Evolutionary conservation across 2,329 filamentous ascomycete genomes (phyloP).

Genomic region (Ceratocystis variospora): DNA sequence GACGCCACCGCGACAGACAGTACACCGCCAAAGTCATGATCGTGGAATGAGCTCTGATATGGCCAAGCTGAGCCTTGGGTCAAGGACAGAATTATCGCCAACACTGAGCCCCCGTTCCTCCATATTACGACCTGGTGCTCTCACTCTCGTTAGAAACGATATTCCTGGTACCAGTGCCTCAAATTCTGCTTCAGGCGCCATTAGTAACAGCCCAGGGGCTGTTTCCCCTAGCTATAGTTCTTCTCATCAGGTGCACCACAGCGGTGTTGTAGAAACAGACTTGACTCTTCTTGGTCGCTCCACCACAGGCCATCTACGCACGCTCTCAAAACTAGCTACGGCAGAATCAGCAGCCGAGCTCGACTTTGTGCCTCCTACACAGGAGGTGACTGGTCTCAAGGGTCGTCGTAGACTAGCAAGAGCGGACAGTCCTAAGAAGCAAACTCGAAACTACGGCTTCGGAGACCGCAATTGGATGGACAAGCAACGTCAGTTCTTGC

Average conservation of each 20-base stretch:
- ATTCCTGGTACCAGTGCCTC: conserved; percentile 22
- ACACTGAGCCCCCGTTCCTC: conserved; percentile 32
- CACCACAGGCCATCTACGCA: conserved; percentile 76
- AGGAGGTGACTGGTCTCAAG: conserved; percentile 77
- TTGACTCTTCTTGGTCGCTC: conserved; percentile 74
- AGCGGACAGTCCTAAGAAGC: conserved; percentile 39
- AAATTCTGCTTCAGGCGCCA: conserved; percentile 24
- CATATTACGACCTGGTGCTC: conserved; percentile 40
- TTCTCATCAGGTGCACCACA: conserved; percentile 26
- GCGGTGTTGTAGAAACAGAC: conserved; percentile 51
- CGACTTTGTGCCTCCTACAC: conserved; percentile 53
- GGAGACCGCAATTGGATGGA: conserved; percentile 95
- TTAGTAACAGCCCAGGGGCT: conserved; percentile 17
- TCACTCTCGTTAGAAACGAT: conserved; percentile 17
- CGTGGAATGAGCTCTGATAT: conserved; percentile 54
- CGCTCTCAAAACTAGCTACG: conserved; percentile 70
- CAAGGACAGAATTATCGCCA: conserved; percentile 32
- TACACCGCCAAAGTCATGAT: conserved; percentile 28
- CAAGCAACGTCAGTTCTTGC: conserved; percentile 87
- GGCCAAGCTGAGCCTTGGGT: conserved; percentile 38
- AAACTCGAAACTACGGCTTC: conserved; percentile 46
- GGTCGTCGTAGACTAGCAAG: conserved; percentile 74
- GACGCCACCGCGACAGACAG: conserved; percentile 14
- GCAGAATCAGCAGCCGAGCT: conserved; percentile 66
- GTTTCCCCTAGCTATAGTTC: conserved; percentile 11